Base-by-base conservation (phyloP, 2,329 filamentous ascomycete species). In the Cladosporium sphaerospermum region DNA sequence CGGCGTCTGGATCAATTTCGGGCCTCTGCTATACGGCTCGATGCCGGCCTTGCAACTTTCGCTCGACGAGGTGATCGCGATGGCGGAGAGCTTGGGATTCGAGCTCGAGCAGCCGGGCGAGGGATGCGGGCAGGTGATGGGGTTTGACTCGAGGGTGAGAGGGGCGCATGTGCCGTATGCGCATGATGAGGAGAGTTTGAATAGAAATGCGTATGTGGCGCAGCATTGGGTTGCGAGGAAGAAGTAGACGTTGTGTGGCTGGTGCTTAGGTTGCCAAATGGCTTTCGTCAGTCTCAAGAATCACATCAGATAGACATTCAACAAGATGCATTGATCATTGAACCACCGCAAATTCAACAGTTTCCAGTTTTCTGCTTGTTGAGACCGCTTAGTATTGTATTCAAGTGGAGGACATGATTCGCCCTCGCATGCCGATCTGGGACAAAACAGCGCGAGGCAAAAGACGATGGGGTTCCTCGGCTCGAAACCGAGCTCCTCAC, bases 1-100 rank as follows among this genome's bases (percentile, higher is more conserved):
- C 19, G 92, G 92, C 0, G 63, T 93, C 4, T 86, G 95, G 74
- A 79, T 95, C 64, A 96, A 96, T 64, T 75, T 95, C 31, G 92
- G 92, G 0, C 92, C 92, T 0, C 71, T 96, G 53, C 74, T 96
- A 36, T 96, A 57, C 33, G 57, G 58, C 9, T 53, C 55, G 2
- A 54, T 56, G 13, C 57, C 57, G 13, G 45, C 52, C 8, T 39
- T 60, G 19, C 57, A 60, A 31, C 47, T 60, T 42, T 56, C 47
- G 16, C 19, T 59, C 18, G 58, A 59, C 4, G 57, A 60, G 28
- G 52, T 59, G 13, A 44, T 59, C 1, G 13, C 45, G 0, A 42
- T 60, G n/a, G 57, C 55, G 18, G 58, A 60, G 23, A 43, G 13
- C 11, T 43, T 59, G 11, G 57, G 57, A 0, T 59, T 60, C 28